These are phyloP conservation scores for Xylaria palmicola DNA, from an alignment of 495 filamentous ascomycete genomes.

Conservation along the genomic window DNA sequence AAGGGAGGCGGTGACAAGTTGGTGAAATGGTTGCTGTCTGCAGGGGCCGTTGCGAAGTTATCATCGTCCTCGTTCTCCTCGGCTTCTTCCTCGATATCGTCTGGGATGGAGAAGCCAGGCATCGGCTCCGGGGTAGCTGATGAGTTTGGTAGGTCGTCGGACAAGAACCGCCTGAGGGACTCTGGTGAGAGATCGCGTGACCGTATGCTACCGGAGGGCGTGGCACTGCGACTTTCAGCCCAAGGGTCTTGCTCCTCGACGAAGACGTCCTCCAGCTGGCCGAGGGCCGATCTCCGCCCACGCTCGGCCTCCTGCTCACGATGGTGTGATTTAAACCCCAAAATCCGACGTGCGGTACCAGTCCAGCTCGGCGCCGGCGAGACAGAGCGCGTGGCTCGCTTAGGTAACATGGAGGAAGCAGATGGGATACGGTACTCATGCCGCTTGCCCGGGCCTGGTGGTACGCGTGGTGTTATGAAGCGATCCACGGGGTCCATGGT, in stretches of 20 bases:
- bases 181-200: conserved; percentile 50
- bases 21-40: conserved; percentile 35
- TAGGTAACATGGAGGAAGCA: conserved; percentile 51
- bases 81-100: conserved; percentile 49
- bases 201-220: conserved; percentile 38
- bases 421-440: conserved; percentile 52
- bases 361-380: conserved; percentile 48
- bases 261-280: background rate
- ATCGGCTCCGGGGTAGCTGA: conserved; percentile 26
- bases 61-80: conserved; percentile 51
- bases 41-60: conserved; percentile 52
- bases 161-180: conserved; percentile 44
- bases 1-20: conserved; percentile 50
- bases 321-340: conserved; percentile 27
- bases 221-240: conserved; percentile 30
- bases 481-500: conserved; percentile 79
- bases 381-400: conserved; percentile 45
- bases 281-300: conserved; percentile 19
- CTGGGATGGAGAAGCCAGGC: conserved; percentile 37
- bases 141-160: conserved; percentile 33
- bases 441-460: conserved; percentile 48
- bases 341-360: conserved; percentile 42
- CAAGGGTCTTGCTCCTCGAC: conserved; percentile 17
- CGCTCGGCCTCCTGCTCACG: conserved; percentile 20
- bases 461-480: conserved; percentile 65